Percentiles rank a stretch among this genome's conserved stretches.
phyloP scores from a whole-genome alignment of 768 basidiomycete genomes.

The Hygrophorus russula region DNA sequence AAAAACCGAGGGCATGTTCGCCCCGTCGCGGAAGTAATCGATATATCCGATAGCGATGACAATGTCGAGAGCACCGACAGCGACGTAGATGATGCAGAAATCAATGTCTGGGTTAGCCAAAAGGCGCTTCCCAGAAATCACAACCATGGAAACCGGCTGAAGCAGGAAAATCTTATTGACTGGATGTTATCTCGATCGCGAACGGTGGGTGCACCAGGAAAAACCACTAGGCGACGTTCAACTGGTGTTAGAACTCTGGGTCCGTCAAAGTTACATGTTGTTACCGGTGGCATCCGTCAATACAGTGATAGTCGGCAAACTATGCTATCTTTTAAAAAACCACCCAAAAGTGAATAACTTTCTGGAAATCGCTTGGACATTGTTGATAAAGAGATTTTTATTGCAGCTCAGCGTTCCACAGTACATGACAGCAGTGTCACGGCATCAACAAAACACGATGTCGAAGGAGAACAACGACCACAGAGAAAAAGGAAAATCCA shows the following conservation, averaged over 20 bases:
- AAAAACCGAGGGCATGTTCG: neutral
- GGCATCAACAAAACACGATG: neutral
- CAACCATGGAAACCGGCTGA: constrained; percentile 20
- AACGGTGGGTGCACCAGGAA: constrained; percentile 15
- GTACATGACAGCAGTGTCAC: neutral
- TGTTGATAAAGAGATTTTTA: neutral
- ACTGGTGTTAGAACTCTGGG: constrained; percentile 7
- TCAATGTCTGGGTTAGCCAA: constrained; percentile 9
- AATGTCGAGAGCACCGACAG: neutral
- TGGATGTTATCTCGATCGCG: constrained; percentile 51
- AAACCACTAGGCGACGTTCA: constrained; percentile 10
- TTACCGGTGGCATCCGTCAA: constrained; percentile 24
- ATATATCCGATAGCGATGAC: constrained; percentile 1
- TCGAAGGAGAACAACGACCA: constrained; percentile 11
- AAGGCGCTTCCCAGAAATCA: constrained; percentile 11
- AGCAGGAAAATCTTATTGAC: constrained; percentile 48
- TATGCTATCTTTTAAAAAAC: constrained; percentile 15
- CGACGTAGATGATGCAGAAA: constrained; percentile 7
- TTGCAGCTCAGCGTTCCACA: neutral
- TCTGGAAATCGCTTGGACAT: too few relatives aligned
- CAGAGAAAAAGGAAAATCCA: constrained; percentile 18
- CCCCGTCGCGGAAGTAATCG: neutral
- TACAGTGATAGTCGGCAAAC: constrained; percentile 26
- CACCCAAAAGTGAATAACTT: constrained; percentile 6
- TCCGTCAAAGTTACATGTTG: constrained; percentile 22